Base-by-base conservation (phyloP, 495 filamentous ascomycete species). In the Hypomontagnella submonticulosa region DNA sequence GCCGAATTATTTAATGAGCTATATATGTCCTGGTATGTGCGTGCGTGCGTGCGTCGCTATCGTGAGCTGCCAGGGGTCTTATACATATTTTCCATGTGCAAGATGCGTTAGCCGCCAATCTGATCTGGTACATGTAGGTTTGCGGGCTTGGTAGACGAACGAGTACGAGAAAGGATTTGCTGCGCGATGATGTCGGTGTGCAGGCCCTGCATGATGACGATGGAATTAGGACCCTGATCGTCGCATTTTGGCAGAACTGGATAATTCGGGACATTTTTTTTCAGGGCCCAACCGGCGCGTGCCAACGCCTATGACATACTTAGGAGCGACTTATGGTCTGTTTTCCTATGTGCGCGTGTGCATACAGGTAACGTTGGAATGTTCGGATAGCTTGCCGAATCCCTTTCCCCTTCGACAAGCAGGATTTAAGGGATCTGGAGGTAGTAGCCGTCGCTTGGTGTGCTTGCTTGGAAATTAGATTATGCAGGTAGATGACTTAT, bases 151-250 rank as follows among this genome's bases (percentile, higher is more conserved):
- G 30, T 34, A 16, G n/a, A n/a, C n/a, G n/a, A n/a, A n/a, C 23
- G 15, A 9, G 32, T n/a, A 34, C 12, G 47, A 33, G 30, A 18
- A 54, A 19, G 41, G 53, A 19, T 46, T 27, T 46, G 19, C 61
- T 66, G 63, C 51, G 32, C 15, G 51, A 61, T 67, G 63, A 67
- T 50, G 46, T 67, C 63, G 63, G 6, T 51, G 38, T 42, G 55
- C 62, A 66, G 41, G 15, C 3, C 3, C 55, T 54, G 55, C 62
- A 55, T 34, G 55, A 65, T 59, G 62, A 65, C 54, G 62, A 55
- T 60, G 50, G 23, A 42, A 48, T 19, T 18, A 55, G 53, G 64
- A 67, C 64, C 64, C 64, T 67, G 64, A 62, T 62, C 64, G 64
- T 61, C 64, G 30, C 47, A 44, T 23, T 56, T 48, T 41, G 57